These are phyloP conservation scores for Aspergillus hiratsukae DNA, from an alignment of 2,329 filamentous ascomycete genomes.

Conservation along the genomic window DNA sequence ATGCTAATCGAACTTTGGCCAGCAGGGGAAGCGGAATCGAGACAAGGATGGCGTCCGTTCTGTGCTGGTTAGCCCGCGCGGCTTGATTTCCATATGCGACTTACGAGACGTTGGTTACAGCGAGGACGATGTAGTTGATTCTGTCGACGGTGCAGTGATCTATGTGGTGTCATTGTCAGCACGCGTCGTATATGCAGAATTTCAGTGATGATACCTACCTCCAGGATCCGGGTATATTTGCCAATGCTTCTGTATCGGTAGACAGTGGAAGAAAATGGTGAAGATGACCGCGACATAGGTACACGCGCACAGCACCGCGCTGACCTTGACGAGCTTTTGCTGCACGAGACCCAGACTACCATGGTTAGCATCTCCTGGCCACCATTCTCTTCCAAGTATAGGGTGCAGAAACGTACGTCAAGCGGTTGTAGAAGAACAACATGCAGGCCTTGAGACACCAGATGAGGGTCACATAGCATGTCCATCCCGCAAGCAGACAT, in stretches of 20 bases:
- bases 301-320: constrained; percentile 23
- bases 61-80: not conserved
- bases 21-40: constrained; percentile 41
- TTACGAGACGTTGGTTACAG: constrained; percentile 35
- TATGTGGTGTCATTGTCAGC: not conserved
- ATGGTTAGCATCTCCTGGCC: not conserved
- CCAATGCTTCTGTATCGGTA: constrained; percentile 38
- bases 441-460: constrained; percentile 43
- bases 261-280: constrained; percentile 36
- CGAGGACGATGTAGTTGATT: constrained; percentile 37
- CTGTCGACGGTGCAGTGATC: constrained; percentile 31
- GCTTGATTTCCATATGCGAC: constrained; percentile 4
- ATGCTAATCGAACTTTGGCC: constrained; percentile 36
- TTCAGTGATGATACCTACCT: constrained; percentile 15
- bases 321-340: constrained; percentile 36
- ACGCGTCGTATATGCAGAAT: not conserved
- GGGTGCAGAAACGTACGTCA: constrained; percentile 33
- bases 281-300: constrained; percentile 33
- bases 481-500: constrained; percentile 36
- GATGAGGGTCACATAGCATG: constrained; percentile 40
- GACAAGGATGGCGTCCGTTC: constrained; percentile 15
- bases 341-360: constrained; percentile 35
- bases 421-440: constrained; percentile 41
- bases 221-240: constrained; percentile 42
- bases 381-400: too few species aligned